Base-by-base conservation (phyloP, 2,329 filamentous ascomycete genomes). In the Fusarium abutilonis region DNA sequence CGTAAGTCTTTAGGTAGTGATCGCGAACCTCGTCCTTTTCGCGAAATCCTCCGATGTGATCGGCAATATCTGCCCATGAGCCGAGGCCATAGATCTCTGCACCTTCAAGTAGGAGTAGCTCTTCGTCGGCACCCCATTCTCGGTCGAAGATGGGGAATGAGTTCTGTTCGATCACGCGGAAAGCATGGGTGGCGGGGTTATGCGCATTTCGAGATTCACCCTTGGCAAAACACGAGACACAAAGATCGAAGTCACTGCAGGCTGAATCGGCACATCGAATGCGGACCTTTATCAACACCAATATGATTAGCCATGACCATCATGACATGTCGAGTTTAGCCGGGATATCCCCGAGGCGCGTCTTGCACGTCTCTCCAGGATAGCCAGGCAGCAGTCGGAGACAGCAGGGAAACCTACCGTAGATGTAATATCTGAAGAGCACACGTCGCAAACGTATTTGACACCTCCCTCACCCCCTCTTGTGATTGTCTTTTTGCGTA, bases 371-470 rank as follows among this genome's bases (percentile, higher is more conserved):
- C 43, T 41, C 54, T 42, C 36, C 50, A 28, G 38, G 48, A 55
- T 42, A 34, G 46, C 23, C 39, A 34, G 51, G 39, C 49, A 43
- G 36, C 44, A 42, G 41, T 29, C 52, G 48, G 48, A 52, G 36
- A 50, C 42, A 58, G 28, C 45, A 59, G 53, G 19, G 46, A 61
- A 40, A 82, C 89, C 72, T 84, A 96, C 95, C 42, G 95, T 99
- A 6, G 93, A 95, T 42, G 95, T 99, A 68, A 99, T 96, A 76
- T 99, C 95, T 55, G 92, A 92, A 40, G 92, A 96, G 77, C 95
- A 99, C 56, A 96, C 89, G 77, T 99, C 96, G 81, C 95, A 99
- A 66, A 98, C 92, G 76, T 96, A 99, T 76, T 98, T 97, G 29
- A 93, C 91, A 63, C 91, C 91, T 43, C 91, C 93, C 74, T 97